phyloP scores from a whole-genome alignment of 345 rosid species.

The Triadica sebifera region DNA sequence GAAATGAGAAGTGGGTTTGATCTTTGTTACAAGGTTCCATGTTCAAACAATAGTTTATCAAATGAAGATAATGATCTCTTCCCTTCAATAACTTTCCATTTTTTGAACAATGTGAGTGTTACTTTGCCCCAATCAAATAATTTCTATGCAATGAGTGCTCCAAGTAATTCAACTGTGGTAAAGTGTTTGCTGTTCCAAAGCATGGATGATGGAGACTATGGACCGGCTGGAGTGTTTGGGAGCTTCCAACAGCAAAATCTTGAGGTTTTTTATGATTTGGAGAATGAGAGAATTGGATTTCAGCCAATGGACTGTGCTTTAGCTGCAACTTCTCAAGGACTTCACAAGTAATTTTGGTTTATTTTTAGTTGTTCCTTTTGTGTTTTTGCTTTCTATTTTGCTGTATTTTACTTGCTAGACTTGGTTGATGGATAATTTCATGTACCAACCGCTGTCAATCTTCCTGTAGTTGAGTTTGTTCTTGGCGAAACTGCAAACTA shows the following conservation, averaged over 20 bases:
- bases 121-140: conserved; percentile 53
- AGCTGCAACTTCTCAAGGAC: conserved; percentile 50
- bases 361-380: too few species aligned
- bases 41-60: conserved; percentile 43
- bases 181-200: conserved; percentile 67
- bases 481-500: too few species aligned
- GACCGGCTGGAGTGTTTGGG: conserved; percentile 79
- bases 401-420: too few species aligned
- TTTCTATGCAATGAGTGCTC: conserved; percentile 76
- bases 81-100: conserved; percentile 65
- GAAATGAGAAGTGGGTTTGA: conserved; percentile 63
- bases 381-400: background rate
- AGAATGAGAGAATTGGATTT: conserved; percentile 72
- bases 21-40: conserved; percentile 74
- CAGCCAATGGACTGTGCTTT: conserved; percentile 73
- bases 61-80: conserved; percentile 16
- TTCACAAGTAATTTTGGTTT: conserved; percentile 27
- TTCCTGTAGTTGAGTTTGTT: too few species aligned
- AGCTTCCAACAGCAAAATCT: conserved; percentile 87
- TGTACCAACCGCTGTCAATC: too few species aligned
- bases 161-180: conserved; percentile 56
- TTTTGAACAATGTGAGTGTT: conserved; percentile 68
- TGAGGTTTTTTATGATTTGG: conserved; percentile 74
- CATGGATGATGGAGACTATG: conserved; percentile 67
- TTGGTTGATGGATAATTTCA: too few species aligned